Base-by-base conservation (phyloP, 371 early-diverging fungal species). In the Actinomucor elegans region DNA sequence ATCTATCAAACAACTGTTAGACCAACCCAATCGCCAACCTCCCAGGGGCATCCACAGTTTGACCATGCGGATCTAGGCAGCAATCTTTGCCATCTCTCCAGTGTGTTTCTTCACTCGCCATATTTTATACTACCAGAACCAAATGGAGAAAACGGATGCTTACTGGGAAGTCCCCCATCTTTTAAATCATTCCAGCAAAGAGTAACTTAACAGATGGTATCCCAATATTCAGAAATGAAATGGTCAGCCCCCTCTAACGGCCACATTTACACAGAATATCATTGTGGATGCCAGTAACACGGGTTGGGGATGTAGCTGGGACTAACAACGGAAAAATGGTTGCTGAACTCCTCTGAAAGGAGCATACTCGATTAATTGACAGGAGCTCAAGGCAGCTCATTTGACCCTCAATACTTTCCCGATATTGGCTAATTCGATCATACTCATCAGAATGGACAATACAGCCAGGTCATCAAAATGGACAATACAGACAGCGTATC, bases 371-470 rank as follows among this genome's bases (percentile, higher is more conserved):
- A 63, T 63, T 45, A 57, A 55, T 17, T 57, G 55, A 55, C n/a
- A 55, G n/a, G 64, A 63, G 27, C 35, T 63, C 8, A 36, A 57
- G n/a, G 57, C 57, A 4, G 49, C 44, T 1, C 38, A 10, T 4
- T 31, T 7, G 28, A 37, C 49, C 15, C 38, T 57, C 1, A 20
- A 14, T 4, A 6, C 37, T 5, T 56, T 56, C 29, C 57, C 11
- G 1, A 15, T 1, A 4, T 15, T 18, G 15, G 18, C n/a, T 28
- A 31, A 63, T 21, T 47, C 48, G 1, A 55, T 45, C 0, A 42
- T 61, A 3, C 37, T 70, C 9, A 66, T 64, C 4, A 52, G 49
- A 11, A 63, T 61, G 7, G 64, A 66, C 64, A 70, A 70, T 35
- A 57, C 35, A 0, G 66, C 59, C n/a, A n/a, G n/a, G n/a, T n/a